A percentile compares a stretch with the other conserved stretches of the same genome.
Conservation (phyloP, 2,329 filamentous ascomycete species). For the Alternaria arborescens region DNA sequence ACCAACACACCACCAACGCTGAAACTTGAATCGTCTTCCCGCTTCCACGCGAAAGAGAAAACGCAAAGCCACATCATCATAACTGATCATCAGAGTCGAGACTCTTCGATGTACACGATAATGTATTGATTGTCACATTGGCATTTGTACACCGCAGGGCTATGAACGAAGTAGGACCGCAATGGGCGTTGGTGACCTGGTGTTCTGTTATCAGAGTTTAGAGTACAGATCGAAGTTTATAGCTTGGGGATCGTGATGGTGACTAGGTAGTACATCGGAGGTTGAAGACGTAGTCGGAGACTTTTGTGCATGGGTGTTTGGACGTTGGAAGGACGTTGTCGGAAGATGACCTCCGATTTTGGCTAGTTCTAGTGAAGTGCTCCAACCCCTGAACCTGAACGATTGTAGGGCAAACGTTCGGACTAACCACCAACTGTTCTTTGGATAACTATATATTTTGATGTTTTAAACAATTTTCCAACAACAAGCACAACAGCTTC, state of each 20-base stretch:
- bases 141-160: neutral
- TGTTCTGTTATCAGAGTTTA: neutral
- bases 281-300: neutral
- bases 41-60: neutral
- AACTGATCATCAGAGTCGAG: constrained; percentile 2
- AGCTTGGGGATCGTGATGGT: neutral
- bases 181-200: neutral
- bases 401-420: too few relatives aligned
- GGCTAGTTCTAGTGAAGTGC: neutral
- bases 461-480: neutral
- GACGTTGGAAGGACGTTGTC: neutral
- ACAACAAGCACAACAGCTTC: neutral
- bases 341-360: neutral
- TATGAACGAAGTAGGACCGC: neutral
- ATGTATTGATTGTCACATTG: constrained; percentile 2
- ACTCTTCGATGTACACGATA: neutral
- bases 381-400: neutral
- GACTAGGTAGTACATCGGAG: neutral
- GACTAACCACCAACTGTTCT: too few relatives aligned
- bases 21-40: constrained; percentile 5
- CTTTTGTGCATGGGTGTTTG: neutral
- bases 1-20: neutral
- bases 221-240: neutral
- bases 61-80: constrained; percentile 7
- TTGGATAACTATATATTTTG: too few relatives aligned